These are phyloP conservation scores for Hemileccinum rubropunctum DNA, from an alignment of 768 basidiomycete species.

Conservation along the genomic window DNA sequence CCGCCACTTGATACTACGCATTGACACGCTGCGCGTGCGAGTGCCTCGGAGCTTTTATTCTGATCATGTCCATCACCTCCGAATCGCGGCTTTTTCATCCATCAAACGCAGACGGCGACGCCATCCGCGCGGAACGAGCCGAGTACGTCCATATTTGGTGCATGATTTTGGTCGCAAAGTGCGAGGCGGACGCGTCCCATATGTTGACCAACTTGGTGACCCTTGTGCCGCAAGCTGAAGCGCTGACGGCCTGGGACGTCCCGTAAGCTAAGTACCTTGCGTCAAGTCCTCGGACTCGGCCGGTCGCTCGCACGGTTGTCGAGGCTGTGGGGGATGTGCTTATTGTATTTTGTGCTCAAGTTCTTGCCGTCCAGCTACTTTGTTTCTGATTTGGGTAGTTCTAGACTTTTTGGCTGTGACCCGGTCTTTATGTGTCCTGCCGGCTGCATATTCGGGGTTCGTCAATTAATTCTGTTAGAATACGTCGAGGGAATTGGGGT, in stretches of 20 bases:
- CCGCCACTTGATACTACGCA: slow-evolving; percentile 5
- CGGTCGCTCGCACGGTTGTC: slow-evolving; percentile 6
- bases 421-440: neutral
- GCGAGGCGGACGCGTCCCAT: too few relatives aligned
- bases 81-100: slow-evolving; percentile 7
- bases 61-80: neutral
- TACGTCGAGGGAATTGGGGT: neutral
- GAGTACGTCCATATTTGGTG: neutral
- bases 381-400: slow-evolving; percentile 9
- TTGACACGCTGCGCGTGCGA: slow-evolving; percentile 10
- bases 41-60: slow-evolving; percentile 9
- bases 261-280: neutral
- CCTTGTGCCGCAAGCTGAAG: neutral
- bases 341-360: slow-evolving; percentile 15
- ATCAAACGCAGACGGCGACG: neutral
- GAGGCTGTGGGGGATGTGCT: slow-evolving; percentile 11
- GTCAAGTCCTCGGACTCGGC: neutral
- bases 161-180: neutral
- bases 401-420: neutral
- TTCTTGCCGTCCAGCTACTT: slow-evolving; percentile 17
- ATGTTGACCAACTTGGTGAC: neutral
- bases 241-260: neutral
- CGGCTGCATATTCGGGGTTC: neutral
- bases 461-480: neutral
- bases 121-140: slow-evolving; percentile 3